Evolutionary conservation across 495 filamentous ascomycete genomes (phyloP).

Genomic region (Ramalina peruviana): DNA sequence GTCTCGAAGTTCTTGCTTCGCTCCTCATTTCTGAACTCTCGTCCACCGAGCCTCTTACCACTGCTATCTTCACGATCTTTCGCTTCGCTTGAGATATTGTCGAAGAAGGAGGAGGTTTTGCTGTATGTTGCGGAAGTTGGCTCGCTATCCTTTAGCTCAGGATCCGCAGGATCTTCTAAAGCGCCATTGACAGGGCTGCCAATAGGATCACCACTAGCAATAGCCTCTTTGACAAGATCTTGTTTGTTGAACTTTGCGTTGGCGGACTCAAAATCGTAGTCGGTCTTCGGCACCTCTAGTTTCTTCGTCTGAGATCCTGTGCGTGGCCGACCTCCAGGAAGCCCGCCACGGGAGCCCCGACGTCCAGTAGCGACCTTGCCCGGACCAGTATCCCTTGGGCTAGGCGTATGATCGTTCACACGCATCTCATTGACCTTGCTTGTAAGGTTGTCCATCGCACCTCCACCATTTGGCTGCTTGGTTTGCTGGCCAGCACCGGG

Average conservation of each 20-base stretch:
- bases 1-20: slow-evolving; percentile 94
- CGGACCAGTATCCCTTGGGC: slow-evolving; percentile 29
- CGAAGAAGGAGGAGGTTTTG: slow-evolving; percentile 78
- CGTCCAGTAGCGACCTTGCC: slow-evolving; percentile 39
- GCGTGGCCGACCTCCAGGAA: slow-evolving; percentile 40
- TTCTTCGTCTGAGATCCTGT: slow-evolving; percentile 38
- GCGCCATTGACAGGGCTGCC: slow-evolving; percentile 33
- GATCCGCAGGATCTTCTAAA: slow-evolving; percentile 19
- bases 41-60: slow-evolving; percentile 55
- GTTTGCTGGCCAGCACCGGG: slow-evolving; percentile 33
- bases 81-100: slow-evolving; percentile 89
- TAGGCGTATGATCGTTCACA: slow-evolving; percentile 35
- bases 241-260: slow-evolving; percentile 99
- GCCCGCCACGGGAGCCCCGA: slow-evolving; percentile 36
- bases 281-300: slow-evolving; percentile 73
- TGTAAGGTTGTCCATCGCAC: slow-evolving; percentile 59
- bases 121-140: slow-evolving; percentile 52
- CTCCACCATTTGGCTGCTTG: slow-evolving; percentile 30
- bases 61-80: slow-evolving; percentile 71
- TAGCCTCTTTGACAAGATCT: slow-evolving; percentile 82
- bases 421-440: slow-evolving; percentile 83
- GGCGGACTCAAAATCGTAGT: slow-evolving; percentile 84
- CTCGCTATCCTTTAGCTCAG: slow-evolving; percentile 26
- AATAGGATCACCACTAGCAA: slow-evolving; percentile 59
- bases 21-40: slow-evolving; percentile 85